Conservation (phyloP, 2,329 filamentous ascomycete species). For the Alternaria gaisen region DNA sequence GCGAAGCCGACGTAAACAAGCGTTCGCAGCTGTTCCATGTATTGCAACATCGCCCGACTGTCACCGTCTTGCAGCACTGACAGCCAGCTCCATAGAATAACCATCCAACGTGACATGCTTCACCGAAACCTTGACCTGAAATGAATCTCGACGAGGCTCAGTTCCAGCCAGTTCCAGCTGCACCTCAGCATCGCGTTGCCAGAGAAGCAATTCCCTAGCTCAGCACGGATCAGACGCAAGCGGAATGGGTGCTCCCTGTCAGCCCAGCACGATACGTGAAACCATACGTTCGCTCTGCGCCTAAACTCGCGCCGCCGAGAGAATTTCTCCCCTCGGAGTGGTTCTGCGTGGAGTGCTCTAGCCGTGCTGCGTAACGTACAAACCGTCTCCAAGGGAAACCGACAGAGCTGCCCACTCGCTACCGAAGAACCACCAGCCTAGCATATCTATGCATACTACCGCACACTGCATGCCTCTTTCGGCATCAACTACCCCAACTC, state of each 20-base stretch:
- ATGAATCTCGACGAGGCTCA: slow-evolving; percentile 25
- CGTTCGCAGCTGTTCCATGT: slow-evolving; percentile 14
- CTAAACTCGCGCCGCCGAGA: slow-evolving; percentile 31
- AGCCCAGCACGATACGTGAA: slow-evolving; percentile 31
- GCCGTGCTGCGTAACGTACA: slow-evolving; percentile 30
- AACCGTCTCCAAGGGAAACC: slow-evolving; percentile 42
- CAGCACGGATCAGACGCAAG: slow-evolving; percentile 32
- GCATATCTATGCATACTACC: not conserved
- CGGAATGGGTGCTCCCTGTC: slow-evolving; percentile 34
- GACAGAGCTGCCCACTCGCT: slow-evolving; percentile 16
- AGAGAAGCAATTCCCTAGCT: slow-evolving; percentile 28
- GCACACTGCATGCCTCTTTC: not conserved
- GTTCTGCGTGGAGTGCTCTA: slow-evolving; percentile 16
- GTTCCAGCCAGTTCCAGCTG: slow-evolving; percentile 17
- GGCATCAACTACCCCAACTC: slow-evolving; percentile 12
- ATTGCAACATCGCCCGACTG: not conserved
- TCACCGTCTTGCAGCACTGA: not conserved
- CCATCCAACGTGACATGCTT: slow-evolving; percentile 28
- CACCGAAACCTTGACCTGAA: slow-evolving; percentile 10
- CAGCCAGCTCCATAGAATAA: not conserved
- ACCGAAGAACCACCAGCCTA: slow-evolving; percentile 11
- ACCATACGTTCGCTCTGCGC: slow-evolving; percentile 37
- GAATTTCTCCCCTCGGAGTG: slow-evolving; percentile 14
- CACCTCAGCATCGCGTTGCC: slow-evolving; percentile 32
- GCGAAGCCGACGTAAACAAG: slow-evolving; percentile 25